Conservation (phyloP, 345 rosid genomes). For the Jatropha curcas region DNA sequence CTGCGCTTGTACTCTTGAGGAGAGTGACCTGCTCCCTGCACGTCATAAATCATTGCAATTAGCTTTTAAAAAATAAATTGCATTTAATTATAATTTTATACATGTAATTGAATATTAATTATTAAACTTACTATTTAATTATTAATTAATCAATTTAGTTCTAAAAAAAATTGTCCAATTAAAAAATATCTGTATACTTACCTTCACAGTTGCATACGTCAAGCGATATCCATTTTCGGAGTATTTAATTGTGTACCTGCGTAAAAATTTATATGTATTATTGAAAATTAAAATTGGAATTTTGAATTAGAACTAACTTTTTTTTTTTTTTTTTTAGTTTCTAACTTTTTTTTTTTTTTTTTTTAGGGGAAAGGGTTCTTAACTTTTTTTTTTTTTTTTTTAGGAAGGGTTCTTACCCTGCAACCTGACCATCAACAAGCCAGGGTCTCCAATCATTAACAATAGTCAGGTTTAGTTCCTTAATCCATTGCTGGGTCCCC, state of each 20-base stretch:
- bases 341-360: too few relatives aligned
- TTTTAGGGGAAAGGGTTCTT: too few relatives aligned
- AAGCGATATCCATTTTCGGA: not conserved
- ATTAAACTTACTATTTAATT: too few relatives aligned
- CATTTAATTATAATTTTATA: too few relatives aligned
- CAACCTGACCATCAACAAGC: conserved; percentile 44
- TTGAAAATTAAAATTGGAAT: not conserved
- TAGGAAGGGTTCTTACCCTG: too few relatives aligned
- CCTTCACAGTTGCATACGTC: conserved; percentile 35
- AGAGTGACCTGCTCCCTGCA: conserved; percentile 38
- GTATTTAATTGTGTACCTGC: conserved; percentile 20
- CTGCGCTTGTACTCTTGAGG: conserved; percentile 35
- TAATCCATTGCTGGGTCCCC: conserved; percentile 37
- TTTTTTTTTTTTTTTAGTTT: too few relatives aligned
- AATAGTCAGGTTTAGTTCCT: conserved; percentile 26
- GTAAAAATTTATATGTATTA: not conserved
- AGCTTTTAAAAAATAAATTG: too few relatives aligned
- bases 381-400: too few relatives aligned
- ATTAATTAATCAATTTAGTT: too few relatives aligned
- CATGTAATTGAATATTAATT: too few relatives aligned
- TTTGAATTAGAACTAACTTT: not conserved
- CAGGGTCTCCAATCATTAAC: conserved; percentile 40
- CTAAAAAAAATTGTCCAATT: too few relatives aligned
- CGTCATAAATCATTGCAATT: not conserved
- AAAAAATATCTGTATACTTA: not conserved